Evolutionary conservation across 331 rosid species (phyloP), one percentile per base, ranked within the genome.

Genomic region (Malus hybrid): DNA sequence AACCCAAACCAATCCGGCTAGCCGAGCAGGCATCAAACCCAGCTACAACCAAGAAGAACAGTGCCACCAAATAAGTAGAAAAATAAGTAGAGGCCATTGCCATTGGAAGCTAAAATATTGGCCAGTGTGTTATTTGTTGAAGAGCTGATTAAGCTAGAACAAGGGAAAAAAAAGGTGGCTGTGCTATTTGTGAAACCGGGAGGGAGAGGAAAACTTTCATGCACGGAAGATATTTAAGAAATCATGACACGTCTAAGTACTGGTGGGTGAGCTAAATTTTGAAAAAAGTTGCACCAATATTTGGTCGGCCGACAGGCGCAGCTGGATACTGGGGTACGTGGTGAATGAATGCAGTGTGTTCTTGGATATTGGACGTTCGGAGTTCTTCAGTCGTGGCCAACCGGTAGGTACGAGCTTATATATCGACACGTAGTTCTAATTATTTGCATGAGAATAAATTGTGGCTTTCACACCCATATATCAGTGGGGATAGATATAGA

Each of bases 251-350:
- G 86, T 88, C 82, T 64, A 62, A 22, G 56, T 50, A 36, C 55
- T 32, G 86, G 96, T 94, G 32, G 98, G 87, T 91, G 96, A 94
- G 78, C 98, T 88, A 91, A 69, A 81, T 15, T 70, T 94, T 88
- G 97, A 94, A 88, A 90, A 91, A 4, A 5, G 19, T 32, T 46
- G 78, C 12, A 24, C 52, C 33, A 44, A 82, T 0, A 39, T 79
- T 87, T 93, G 95, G 98, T 80, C 90, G 96, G 97, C 83, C 33
- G 78, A 63, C 75, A 32, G 71, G 34, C 70, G 60, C 81, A 62
- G 4, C 56, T 52, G 60, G 73, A 74, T 71, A 54, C 6, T 67
- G 70, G 68, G 70, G 56, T 68, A 83, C 24, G 24, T 80, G 87
- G 70, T 78, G 31, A 73, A 63, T 65, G 27, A 73, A 63, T 55